A percentile compares a stretch with the other conserved stretches of the same genome.
phyloP scores from a whole-genome alignment of 2,329 filamentous ascomycete genomes.

The Alternaria incomplexa region DNA sequence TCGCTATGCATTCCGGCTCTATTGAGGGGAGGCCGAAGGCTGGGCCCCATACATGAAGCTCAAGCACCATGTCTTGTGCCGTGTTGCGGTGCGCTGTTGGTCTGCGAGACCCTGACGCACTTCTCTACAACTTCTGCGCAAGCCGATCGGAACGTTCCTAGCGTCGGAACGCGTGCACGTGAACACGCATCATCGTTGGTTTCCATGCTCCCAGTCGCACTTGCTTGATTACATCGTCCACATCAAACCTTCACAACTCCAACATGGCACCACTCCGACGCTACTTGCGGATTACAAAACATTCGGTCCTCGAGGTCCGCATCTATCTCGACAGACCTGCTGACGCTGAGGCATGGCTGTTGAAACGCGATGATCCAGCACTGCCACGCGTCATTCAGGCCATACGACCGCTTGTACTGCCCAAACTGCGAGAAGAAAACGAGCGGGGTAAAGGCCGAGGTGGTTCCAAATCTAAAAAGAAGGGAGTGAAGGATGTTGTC shows the following conservation, averaged over 20 bases:
- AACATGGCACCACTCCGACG: constrained; percentile 85
- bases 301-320: constrained; percentile 93
- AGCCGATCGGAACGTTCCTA: constrained; percentile 8
- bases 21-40: constrained; percentile 89
- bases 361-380: constrained; percentile 76
- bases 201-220: background rate
- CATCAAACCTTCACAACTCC: background rate
- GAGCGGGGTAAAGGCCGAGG: constrained; percentile 69
- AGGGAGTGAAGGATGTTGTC: constrained; percentile 89
- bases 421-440: constrained; percentile 88
- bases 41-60: constrained; percentile 89
- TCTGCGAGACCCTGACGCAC: background rate
- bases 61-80: constrained; percentile 57
- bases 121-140: constrained; percentile 7
- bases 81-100: constrained; percentile 1
- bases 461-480: constrained; percentile 65
- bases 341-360: constrained; percentile 81
- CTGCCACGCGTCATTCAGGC: constrained; percentile 83
- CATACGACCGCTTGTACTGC: constrained; percentile 83
- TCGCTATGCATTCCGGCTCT: constrained; percentile 86
- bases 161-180: constrained; percentile 26
- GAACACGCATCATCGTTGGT: constrained; percentile 23
- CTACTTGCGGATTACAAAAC: constrained; percentile 89
- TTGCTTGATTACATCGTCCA: background rate
- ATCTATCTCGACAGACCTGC: constrained; percentile 94